Conservation (phyloP, 805 yeast genomes). For the Ogataea pignaliae region DNA sequence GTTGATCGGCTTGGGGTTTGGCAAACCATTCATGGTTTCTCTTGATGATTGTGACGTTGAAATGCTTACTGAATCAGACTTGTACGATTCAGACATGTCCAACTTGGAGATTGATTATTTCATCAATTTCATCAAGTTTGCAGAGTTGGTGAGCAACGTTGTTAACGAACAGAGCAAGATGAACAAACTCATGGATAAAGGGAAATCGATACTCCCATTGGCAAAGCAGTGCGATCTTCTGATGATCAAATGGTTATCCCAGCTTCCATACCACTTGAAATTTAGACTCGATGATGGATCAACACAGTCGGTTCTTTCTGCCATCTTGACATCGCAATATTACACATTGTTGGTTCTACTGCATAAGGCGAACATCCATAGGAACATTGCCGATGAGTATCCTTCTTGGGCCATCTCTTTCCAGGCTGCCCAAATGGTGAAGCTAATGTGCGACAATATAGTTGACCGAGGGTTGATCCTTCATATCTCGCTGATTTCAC, state of each 20-base stretch:
- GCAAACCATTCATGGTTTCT: slow-evolving; percentile 65
- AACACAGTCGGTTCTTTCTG: slow-evolving; percentile 52
- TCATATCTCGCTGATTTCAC: slow-evolving; percentile 35
- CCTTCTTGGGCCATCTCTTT: slow-evolving; percentile 80
- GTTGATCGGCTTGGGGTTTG: slow-evolving; percentile 64
- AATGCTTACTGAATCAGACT: slow-evolving; percentile 65
- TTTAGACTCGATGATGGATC: slow-evolving; percentile 54
- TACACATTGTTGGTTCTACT: slow-evolving; percentile 68
- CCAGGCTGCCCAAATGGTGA: slow-evolving; percentile 75
- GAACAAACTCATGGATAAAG: slow-evolving; percentile 52
- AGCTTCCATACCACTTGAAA: slow-evolving; percentile 57
- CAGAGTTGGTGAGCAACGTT: slow-evolving; percentile 67
- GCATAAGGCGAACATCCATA: slow-evolving; percentile 63
- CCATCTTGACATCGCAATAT: slow-evolving; percentile 62
- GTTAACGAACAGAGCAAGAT: slow-evolving; percentile 67
- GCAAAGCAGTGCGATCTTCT: slow-evolving; percentile 65
- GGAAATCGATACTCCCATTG: slow-evolving; percentile 35
- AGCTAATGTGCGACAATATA: slow-evolving; percentile 54
- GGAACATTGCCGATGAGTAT: slow-evolving; percentile 26
- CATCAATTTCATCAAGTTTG: slow-evolving; percentile 59
- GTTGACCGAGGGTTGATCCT: slow-evolving; percentile 48
- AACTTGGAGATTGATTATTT: slow-evolving; percentile 50
- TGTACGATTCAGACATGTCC: slow-evolving; percentile 49
- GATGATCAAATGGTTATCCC: slow-evolving; percentile 72
- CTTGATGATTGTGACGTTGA: slow-evolving; percentile 73